phyloP scores from a whole-genome alignment of 441 rosid species.

The Jatropha multifida region DNA sequence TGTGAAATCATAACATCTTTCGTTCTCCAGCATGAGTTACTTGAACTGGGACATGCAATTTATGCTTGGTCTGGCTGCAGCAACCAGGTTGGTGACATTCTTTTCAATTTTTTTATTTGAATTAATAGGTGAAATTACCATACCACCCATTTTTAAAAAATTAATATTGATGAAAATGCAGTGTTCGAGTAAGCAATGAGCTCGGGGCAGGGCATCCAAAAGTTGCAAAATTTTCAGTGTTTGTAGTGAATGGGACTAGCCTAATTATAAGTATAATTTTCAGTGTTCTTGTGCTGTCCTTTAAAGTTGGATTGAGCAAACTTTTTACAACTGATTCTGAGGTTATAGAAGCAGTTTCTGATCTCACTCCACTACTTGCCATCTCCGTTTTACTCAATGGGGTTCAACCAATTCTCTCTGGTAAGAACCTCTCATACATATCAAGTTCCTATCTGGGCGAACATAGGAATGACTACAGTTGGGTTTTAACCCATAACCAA shows the following conservation, averaged over 20 bases:
- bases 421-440: slow-evolving; percentile 18
- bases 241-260: slow-evolving; percentile 62
- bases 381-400: slow-evolving; percentile 77
- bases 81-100: slow-evolving; percentile 51
- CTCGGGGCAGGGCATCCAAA: slow-evolving; percentile 78
- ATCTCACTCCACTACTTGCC: slow-evolving; percentile 70
- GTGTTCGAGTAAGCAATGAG: slow-evolving; percentile 79
- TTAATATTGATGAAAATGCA: slow-evolving; percentile 21
- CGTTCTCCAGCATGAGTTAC: slow-evolving; percentile 59
- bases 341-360: slow-evolving; percentile 58
- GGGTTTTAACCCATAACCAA: too few relatives aligned
- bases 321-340: slow-evolving; percentile 58
- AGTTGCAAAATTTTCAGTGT: slow-evolving; percentile 68
- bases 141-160: neutral
- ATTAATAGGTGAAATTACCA: neutral
- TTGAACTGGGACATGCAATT: slow-evolving; percentile 88
- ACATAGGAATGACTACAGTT: too few relatives aligned
- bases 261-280: slow-evolving; percentile 53
- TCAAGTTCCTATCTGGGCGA: too few relatives aligned
- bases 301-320: slow-evolving; percentile 52
- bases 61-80: slow-evolving; percentile 85
- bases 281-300: slow-evolving; percentile 41
- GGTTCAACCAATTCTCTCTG: slow-evolving; percentile 86
- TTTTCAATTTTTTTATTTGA: neutral
- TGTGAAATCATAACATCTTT: neutral